phyloP scores from a whole-genome alignment of 2,329 filamentous ascomycete species.

The Xylaria sp. region DNA sequence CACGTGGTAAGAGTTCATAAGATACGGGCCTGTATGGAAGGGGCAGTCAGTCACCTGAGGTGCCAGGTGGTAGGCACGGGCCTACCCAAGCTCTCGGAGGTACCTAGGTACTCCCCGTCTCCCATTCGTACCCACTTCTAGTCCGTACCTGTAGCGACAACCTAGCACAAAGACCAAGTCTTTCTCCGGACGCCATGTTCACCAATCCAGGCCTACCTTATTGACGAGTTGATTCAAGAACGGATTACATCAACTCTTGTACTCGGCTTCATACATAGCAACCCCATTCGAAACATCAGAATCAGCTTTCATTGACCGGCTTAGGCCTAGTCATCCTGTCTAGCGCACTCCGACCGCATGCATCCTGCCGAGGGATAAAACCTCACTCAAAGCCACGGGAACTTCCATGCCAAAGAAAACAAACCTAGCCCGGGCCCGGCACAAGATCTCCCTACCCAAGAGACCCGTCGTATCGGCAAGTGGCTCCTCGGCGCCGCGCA shows the following conservation, averaged over 20 bases:
- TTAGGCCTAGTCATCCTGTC: background rate
- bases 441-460: conserved; percentile 22
- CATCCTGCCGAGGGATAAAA: conserved; percentile 7
- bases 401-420: conserved; percentile 32
- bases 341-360: conserved; percentile 15
- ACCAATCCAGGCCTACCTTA: background rate
- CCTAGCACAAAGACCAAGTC: background rate
- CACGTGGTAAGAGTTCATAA: no score
- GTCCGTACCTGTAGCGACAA: background rate
- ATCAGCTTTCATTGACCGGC: background rate
- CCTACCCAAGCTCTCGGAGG: background rate
- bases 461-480: conserved; percentile 18
- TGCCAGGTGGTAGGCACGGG: no score
- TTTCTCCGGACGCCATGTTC: background rate
- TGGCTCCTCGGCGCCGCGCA: background rate
- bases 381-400: conserved; percentile 2
- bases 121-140: background rate
- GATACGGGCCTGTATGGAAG: no score
- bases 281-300: background rate
- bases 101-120: background rate
- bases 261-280: background rate
- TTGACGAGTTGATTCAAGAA: background rate
- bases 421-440: conserved; percentile 30
- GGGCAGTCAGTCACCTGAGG: no score
- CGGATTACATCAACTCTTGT: background rate